Evolutionary conservation across 2,329 filamentous ascomycete species (phyloP), one percentile per base, ranked within the genome.

Genomic region (Mycosphaerella sp.): DNA sequence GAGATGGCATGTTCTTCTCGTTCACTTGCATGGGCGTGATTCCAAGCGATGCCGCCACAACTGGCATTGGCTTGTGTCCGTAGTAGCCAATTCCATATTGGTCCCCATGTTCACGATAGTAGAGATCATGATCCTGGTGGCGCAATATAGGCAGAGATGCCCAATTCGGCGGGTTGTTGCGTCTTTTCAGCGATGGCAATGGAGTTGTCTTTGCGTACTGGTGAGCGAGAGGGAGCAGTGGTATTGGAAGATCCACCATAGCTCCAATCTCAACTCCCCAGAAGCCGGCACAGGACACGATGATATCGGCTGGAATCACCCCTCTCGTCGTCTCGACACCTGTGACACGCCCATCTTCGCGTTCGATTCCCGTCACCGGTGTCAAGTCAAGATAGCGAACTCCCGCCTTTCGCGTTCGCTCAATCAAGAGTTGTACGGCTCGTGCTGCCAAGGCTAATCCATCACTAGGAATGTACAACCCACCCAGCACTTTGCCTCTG

Each of bases 201-300:
- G 78, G 56, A 0, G 77, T 81, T 0, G 82, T 84, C 68, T 83
- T 84, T 47, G 73, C 82, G 58, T 85, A 85, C 59, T 85, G 82
- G 51, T 85, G 82, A 0, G 76, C 82, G 54, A 85, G 74, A 2
- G 82, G 82, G 0, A 83, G 73, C 4, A 85, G 67, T 6, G 82
- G 82, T 21, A 85, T 75, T 1, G 76, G 69, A 10, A 83, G 61
- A 4, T 76, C 81, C 41, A 79, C 74, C 81, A 85, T 82, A 5
- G 76, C 78, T 21, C 82, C 82, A 6, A 85, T 72, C 63, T 85
- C 81, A 6, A 84, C 82, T 9, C 82, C 82, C 82, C 82, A 85
- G 66, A 85, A 82, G 0, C 82, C 82, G 6, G 80, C 82, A 57
- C 82, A 85, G 1, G 80, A 84, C 38, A 85, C 68, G 48, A 84